Evolutionary conservation across 768 basidiomycete genomes (phyloP).

Genomic region (Suillus americanus): DNA sequence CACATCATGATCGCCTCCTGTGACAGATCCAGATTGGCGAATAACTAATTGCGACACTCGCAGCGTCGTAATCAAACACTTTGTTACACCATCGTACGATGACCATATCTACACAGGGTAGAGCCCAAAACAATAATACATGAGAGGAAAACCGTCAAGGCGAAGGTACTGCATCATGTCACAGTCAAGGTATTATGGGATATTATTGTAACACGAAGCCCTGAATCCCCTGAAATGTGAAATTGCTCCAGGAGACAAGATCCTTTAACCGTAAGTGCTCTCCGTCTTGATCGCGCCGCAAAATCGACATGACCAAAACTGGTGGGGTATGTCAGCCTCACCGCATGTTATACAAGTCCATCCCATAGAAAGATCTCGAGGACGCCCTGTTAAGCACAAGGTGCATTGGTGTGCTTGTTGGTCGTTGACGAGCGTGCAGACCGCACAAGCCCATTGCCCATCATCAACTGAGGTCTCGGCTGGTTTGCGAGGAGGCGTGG

Average conservation of each 20-base stretch:
- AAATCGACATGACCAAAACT: constrained; percentile 72
- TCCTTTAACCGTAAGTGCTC: constrained; percentile 13
- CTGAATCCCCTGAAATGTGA: not conserved
- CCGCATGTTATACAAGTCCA: constrained; percentile 73
- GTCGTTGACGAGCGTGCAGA: constrained; percentile 70
- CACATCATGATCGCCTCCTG: not conserved
- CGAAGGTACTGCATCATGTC: not conserved
- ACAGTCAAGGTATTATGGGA: not conserved
- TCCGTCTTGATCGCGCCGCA: constrained; percentile 67
- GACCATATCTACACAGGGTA: not conserved
- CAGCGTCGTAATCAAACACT: not conserved
- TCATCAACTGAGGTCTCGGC: not conserved
- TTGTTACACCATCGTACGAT: not conserved
- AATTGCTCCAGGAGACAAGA: not conserved
- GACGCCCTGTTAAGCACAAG: constrained; percentile 50
- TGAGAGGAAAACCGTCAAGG: not conserved
- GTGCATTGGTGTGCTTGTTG: constrained; percentile 51
- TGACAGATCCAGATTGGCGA: not conserved
- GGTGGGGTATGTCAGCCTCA: constrained; percentile 57
- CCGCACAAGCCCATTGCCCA: constrained; percentile 49
- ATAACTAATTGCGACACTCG: not conserved
- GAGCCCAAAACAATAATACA: not conserved
- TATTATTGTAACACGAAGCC: not conserved
- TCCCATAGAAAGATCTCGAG: constrained; percentile 36
- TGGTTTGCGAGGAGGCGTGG: not conserved